These are phyloP conservation scores for Diplotaxis tenuifolia DNA, from an alignment of 345 rosid species.

Conservation along the genomic window DNA sequence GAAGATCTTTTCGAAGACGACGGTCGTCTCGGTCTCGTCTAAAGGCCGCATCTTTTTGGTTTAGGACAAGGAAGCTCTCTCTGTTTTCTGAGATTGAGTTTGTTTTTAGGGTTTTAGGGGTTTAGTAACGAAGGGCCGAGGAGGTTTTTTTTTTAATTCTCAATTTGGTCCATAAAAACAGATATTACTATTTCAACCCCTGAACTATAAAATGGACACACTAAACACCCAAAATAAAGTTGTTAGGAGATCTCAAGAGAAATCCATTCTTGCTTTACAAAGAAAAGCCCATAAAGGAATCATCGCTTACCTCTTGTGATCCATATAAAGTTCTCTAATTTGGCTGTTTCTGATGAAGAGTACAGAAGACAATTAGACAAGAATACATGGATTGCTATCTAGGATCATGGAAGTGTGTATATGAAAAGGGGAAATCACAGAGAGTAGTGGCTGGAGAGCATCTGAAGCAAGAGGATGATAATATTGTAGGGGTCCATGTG, in stretches of 20 bases:
- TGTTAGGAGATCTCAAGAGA: neutral
- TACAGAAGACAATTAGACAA: neutral
- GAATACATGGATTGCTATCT: neutral
- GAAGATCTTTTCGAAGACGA: slow-evolving; percentile 81
- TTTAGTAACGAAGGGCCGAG: no score
- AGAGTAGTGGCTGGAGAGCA: neutral
- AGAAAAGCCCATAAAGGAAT: neutral
- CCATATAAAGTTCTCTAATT: neutral
- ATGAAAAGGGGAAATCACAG: no score
- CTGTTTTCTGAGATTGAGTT: slow-evolving; percentile 3
- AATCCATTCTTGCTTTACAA: neutral
- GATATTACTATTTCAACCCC: neutral
- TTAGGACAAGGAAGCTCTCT: neutral
- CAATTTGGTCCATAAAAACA: slow-evolving; percentile 1
- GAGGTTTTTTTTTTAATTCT: neutral
- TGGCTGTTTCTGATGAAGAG: neutral
- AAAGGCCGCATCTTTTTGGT: slow-evolving; percentile 63
- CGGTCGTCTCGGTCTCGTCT: slow-evolving; percentile 84
- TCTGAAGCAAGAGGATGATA: neutral
- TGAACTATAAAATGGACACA: neutral
- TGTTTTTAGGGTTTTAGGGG: slow-evolving; percentile 23
- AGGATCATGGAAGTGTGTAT: neutral
- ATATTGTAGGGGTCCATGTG: no score
- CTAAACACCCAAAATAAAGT: neutral
- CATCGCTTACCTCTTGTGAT: neutral